Base-by-base conservation (phyloP, 2,329 filamentous ascomycete species). In the Fonsecaea multimorphosa region DNA sequence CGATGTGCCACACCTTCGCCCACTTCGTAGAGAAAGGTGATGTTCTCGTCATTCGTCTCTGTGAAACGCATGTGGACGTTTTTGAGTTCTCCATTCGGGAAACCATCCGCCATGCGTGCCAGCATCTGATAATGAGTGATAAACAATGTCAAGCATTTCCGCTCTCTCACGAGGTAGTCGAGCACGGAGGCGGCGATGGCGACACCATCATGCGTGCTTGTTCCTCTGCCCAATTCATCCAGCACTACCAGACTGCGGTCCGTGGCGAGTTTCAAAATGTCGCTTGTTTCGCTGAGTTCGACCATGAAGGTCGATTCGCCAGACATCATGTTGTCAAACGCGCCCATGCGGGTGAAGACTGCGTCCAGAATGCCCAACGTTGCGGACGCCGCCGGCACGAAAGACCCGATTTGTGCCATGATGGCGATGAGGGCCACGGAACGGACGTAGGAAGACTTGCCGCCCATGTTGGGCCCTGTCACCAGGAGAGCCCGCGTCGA, bases 221-320 rank as follows among this genome's bases (percentile, higher is more conserved):
- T 99, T 58, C 95, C 95, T 61, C 95, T 87, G 36, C 95, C 95
- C 1, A 99, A 85, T 81, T 99, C 95, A 79, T 99, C 95, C 5
- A 99, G 87, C 52, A 99, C 92, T 68, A 99, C 90, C 6, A 99
- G 85, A 52, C 88, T 92, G 53, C 92, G 87, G 0, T 91, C 88
- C 0, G 93, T 95, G 0, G 94, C 95, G 73, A 92, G 87, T 74
- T 95, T 94, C 27, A 99, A 84, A 72, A 99, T 97, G 67, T 93
- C 89, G 1, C 91, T 89, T 1, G 95, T 98, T 78, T 99, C 95
- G 38, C 89, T 92, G 1, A 99, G 86, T 76, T 99, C 95, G 61
- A 99, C 93, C 93, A 98, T 97, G 80, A 99, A 99, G 12, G 95
- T 99, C 27, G 88, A 91, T 79, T 99, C 95, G 73, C 93, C 93